Percentiles rank a stretch among this genome's conserved stretches.
Evolutionary conservation across 306 rosid species (phyloP).

Genomic region (Gleditsia sinensis): DNA sequence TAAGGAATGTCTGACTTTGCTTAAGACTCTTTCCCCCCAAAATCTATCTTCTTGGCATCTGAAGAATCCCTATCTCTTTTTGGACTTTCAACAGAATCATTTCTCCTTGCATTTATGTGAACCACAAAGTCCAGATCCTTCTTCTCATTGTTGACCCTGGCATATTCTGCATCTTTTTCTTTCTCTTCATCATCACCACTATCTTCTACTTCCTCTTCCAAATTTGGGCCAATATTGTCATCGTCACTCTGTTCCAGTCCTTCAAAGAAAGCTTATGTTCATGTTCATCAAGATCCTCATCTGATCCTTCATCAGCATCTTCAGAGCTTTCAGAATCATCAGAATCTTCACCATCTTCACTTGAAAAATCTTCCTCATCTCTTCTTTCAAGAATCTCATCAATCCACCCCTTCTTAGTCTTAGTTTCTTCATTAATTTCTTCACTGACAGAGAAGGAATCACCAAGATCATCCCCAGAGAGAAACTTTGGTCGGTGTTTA

Average conservation of each 20-base stretch:
- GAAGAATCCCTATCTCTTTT: slow-evolving; percentile 42
- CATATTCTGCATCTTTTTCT: slow-evolving; percentile 27
- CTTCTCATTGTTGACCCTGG: slow-evolving; percentile 11
- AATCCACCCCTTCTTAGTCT: slow-evolving; percentile 77
- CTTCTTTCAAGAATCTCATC: slow-evolving; percentile 71
- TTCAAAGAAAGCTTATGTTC: slow-evolving; percentile 52
- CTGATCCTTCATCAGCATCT: slow-evolving; percentile 55
- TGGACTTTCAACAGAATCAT: slow-evolving; percentile 37
- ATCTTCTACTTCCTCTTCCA: slow-evolving; percentile 47
- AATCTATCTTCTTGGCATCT: slow-evolving; percentile 47
- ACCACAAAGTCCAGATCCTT: slow-evolving; percentile 28
- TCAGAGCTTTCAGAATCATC: slow-evolving; percentile 61
- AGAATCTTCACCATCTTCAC: slow-evolving; percentile 63
- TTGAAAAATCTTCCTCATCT: slow-evolving; percentile 54
- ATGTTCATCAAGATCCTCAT: slow-evolving; percentile 49
- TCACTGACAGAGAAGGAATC: slow-evolving; percentile 78
- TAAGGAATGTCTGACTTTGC: slow-evolving; percentile 66
- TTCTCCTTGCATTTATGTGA: slow-evolving; percentile 31
- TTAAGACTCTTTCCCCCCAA: slow-evolving; percentile 42
- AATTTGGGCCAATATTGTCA: slow-evolving; percentile 53
- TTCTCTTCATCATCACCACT: slow-evolving; percentile 36
- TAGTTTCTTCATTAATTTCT: too few relatives aligned
- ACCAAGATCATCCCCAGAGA: slow-evolving; percentile 95
- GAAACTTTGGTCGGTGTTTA: slow-evolving; percentile 51
- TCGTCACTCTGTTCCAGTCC: slow-evolving; percentile 98